Evolutionary conservation across 208 protist genomes (phyloP).

Genomic region (Wallacemonas sp.): DNA sequence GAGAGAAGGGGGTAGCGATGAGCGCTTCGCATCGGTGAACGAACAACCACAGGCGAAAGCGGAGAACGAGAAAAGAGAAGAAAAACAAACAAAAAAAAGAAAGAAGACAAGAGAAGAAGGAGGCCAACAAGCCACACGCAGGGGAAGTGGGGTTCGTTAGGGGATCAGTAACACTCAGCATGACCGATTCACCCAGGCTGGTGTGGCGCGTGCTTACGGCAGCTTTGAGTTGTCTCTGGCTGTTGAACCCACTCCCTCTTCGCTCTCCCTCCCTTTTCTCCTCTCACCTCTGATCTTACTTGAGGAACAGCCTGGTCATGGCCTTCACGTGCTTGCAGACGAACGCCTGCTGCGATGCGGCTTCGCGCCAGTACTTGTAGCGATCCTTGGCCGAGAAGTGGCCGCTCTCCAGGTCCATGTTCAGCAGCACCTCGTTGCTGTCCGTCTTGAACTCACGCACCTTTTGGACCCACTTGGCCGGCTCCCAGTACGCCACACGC

Average conservation of each 20-base stretch:
- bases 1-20: too few species aligned
- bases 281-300: slow-evolving; percentile 19
- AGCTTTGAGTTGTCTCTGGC: too few species aligned
- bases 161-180: too few species aligned
- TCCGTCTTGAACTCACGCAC: slow-evolving; percentile 82
- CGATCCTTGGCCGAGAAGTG: slow-evolving; percentile 91
- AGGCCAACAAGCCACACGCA: slow-evolving; percentile 1
- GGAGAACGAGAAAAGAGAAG: background rate
- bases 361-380: slow-evolving; percentile 87
- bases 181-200: too few species aligned
- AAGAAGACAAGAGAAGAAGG: slow-evolving; percentile 8
- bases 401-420: slow-evolving; percentile 89
- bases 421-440: slow-evolving; percentile 76
- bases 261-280: slow-evolving; percentile 1
- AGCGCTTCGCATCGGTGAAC: background rate
- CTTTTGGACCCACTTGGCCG: slow-evolving; percentile 88
- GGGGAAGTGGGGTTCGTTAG: too few species aligned
- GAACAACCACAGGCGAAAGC: background rate
- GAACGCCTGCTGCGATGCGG: slow-evolving; percentile 88
- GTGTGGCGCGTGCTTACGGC: background rate
- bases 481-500: slow-evolving; percentile 93
- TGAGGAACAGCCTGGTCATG: slow-evolving; percentile 42
- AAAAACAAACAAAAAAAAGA: too few species aligned
- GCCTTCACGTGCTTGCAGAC: slow-evolving; percentile 84
- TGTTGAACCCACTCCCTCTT: too few species aligned